Base-by-base conservation (phyloP, 345 rosid species). In the Lepidium didymum region DNA sequence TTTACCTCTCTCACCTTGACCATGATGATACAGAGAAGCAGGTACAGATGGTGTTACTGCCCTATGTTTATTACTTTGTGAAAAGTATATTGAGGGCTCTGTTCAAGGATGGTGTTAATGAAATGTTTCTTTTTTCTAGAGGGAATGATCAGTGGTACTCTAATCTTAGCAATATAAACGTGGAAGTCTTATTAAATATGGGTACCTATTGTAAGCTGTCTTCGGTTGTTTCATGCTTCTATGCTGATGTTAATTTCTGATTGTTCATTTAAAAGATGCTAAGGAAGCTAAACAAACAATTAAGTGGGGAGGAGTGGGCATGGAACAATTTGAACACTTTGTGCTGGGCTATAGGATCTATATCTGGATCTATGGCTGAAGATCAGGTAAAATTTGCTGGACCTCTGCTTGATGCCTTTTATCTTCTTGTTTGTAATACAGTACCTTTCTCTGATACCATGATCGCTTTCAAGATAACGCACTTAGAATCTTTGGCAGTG, bases 341-440 rank as follows among this genome's bases (percentile, higher is more conserved):
- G 58, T 95, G 99, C 82, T 95, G 99, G 99, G 99, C 98, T 63
- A 95, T 95, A 63, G 98, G 99, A 65, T 95, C 99, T 57, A 95
- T 95, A 44, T 95, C 99, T 57, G 98, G 99, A 55, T 95, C 98
- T 67, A 95, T 95, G 99, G 78, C 85, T 81, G 99, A 95, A 79
- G 98, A 95, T 40, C 99, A 95, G 96, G 98, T 95, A 83, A 60
- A 14, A 14, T 52, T 35, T 62, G 41, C 41, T 56, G 34, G 34
- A 45, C 45, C 56, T 34, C 19, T 21, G 43, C 18, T 27, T 53
- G 57, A n/a, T 40, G 37, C 33, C 46, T 18, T 38, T 31, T 61
- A 12, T 54, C 54, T 21, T 62, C 35, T 40, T 46, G 18, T 46
- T 55, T 44, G 42, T 74, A 41, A 56, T 18, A 40, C 34, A 6